These are phyloP conservation scores for Meyerozyma sp. DNA, from an alignment of 1,139 yeast genomes.

Conservation along the genomic window DNA sequence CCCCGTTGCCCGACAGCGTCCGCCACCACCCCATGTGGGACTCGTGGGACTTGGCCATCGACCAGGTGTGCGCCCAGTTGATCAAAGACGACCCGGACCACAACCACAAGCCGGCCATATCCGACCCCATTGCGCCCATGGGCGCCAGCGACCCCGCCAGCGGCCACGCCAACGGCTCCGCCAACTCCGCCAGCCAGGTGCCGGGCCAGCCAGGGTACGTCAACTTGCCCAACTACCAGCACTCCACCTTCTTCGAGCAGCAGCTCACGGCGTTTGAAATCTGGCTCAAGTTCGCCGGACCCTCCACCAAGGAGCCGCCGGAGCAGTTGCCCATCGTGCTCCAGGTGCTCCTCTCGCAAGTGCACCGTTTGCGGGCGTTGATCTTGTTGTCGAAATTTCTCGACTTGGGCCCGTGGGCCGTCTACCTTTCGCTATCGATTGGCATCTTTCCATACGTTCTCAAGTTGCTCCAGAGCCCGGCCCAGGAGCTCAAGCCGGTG, in stretches of 20 bases:
- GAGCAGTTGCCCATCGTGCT: conserved; percentile 92
- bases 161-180: too few relatives aligned
- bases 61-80: conserved; percentile 78
- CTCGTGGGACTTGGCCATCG: conserved; percentile 96
- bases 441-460: conserved; percentile 96
- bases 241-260: conserved; percentile 91
- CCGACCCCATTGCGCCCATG: conserved; percentile 1
- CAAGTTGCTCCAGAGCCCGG: conserved; percentile 87
- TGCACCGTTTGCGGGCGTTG: conserved; percentile 85
- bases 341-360: conserved; percentile 89
- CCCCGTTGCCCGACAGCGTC: conserved; percentile 79
- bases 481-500: conserved; percentile 91
- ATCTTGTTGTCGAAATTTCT: conserved; percentile 78
- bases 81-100: conserved; percentile 26
- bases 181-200: conserved; percentile 12
- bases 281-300: conserved; percentile 85
- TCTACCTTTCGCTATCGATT: conserved; percentile 82
- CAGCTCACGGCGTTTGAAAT: conserved; percentile 94
- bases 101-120: not conserved
- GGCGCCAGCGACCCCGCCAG: conserved; percentile 3
- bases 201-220: conserved; percentile 19
- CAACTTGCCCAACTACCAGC: conserved; percentile 54
- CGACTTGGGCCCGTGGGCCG: conserved; percentile 98
- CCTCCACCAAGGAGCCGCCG: conserved; percentile 81
- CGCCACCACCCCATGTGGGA: conserved; percentile 95